Base-by-base conservation (phyloP, 2,329 filamentous ascomycete species). In the Magnaporthiopsis rhizophila region DNA sequence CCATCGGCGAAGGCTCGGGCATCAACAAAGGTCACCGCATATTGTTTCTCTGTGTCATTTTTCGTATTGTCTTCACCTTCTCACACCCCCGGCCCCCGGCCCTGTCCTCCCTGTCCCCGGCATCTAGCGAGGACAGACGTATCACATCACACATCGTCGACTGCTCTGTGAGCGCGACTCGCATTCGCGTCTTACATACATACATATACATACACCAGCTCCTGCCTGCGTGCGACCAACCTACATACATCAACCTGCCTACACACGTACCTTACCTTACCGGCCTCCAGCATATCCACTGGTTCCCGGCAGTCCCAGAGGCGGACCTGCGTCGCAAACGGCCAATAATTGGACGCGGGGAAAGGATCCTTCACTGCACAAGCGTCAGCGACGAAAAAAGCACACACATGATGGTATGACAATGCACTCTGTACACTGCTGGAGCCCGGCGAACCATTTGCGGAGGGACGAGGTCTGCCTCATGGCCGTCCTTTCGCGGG, bases 341-440 rank as follows among this genome's bases (percentile, higher is more conserved):
- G 58, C 58, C 58, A 60, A 60, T 32, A n/a, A 60, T 32, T 53
- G 45, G 45, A 18, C 45, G 7, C 8, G 45, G 45, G 45, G 45
- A 21, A n/a, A 53, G n/a, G 8, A 53, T 5, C 45, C 18, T 53
- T 53, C 45, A 53, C 45, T n/a, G 45, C 45, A 53, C 18, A 53
- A n/a, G 21, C 45, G 18, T 13, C 45, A 11, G 45, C 45, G n/a
- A 30, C 30, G 18, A 9, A 53, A 4, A 53, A 53, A 36, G 30
- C 30, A 36, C 34, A 12, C 45, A 34, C 58, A 60, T 32, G n/a
- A 63, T 63, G 62, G 62, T 63, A 59, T 26, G 62, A 36, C 45
- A n/a, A 53, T 24, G 45, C 18, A 53, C n/a, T 24, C 45, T 24
- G 45, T 24, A 21, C 9, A 11, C 45, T 53, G 21, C 21, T 53